Evolutionary conservation across 1,284 basidiomycete species (phyloP).

Genomic region (Malassezia japonica): DNA sequence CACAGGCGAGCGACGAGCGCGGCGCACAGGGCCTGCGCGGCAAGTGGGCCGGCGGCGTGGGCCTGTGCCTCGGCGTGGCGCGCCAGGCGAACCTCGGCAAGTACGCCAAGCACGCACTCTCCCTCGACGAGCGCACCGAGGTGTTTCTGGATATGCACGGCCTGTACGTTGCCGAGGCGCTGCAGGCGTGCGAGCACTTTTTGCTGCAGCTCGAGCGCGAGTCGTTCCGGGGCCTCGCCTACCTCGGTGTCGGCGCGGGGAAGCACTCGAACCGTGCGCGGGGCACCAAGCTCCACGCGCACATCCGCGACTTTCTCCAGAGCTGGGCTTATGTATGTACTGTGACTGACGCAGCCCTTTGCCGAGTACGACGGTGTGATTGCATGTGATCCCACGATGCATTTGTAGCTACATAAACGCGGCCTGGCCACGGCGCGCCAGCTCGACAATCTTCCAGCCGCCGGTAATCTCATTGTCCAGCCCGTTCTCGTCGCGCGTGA

Average conservation of each 20-base stretch:
- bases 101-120: slow-evolving; percentile 70
- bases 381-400: slow-evolving; percentile 73
- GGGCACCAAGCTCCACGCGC: slow-evolving; percentile 70
- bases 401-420: slow-evolving; percentile 48
- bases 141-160: slow-evolving; percentile 52
- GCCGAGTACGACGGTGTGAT: slow-evolving; percentile 79
- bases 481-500: slow-evolving; percentile 65
- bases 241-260: slow-evolving; percentile 83
- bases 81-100: slow-evolving; percentile 52
- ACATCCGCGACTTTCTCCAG: slow-evolving; percentile 77
- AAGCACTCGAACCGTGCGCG: slow-evolving; percentile 72
- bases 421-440: slow-evolving; percentile 47
- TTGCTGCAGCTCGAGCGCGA: slow-evolving; percentile 69
- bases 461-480: slow-evolving; percentile 70
- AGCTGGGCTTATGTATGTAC: slow-evolving; percentile 57
- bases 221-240: slow-evolving; percentile 62
- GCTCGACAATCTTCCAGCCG: slow-evolving; percentile 96
- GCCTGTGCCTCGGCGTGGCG: slow-evolving; percentile 38
- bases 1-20: slow-evolving; percentile 62
- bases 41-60: slow-evolving; percentile 65
- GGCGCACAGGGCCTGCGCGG: slow-evolving; percentile 68
- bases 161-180: slow-evolving; percentile 79
- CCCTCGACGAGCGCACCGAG: slow-evolving; percentile 54
- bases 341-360: slow-evolving; percentile 65
- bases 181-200: slow-evolving; percentile 81